phyloP scores from a whole-genome alignment of 768 basidiomycete species.

The Mycena pura region DNA sequence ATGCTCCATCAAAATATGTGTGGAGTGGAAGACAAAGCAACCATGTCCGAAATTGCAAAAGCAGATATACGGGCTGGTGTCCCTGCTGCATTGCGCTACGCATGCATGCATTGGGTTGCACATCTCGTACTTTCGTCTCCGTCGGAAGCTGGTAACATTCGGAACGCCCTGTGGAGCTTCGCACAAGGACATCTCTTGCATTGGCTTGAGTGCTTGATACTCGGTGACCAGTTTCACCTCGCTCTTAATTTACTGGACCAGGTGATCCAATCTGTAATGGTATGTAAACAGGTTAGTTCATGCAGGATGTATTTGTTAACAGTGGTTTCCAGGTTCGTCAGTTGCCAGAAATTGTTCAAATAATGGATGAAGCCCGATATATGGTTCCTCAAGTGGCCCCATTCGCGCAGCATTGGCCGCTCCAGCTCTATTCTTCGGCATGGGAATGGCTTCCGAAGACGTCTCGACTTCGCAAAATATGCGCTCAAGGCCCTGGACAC shows the following conservation, averaged over 20 bases:
- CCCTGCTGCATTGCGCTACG: not conserved
- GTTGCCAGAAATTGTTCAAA: not conserved
- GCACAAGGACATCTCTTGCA: not conserved
- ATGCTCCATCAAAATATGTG: not conserved
- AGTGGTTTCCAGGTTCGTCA: not conserved
- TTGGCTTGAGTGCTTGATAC: constrained; percentile 4
- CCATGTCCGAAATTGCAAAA: not conserved
- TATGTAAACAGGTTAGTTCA: not conserved
- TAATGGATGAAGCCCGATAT: not conserved
- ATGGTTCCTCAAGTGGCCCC: not conserved
- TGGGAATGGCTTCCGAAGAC: not conserved
- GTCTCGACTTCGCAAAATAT: not conserved
- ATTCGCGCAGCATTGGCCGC: not conserved
- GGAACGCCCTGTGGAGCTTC: not conserved
- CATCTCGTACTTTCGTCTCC: not conserved
- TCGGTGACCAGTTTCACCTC: not conserved
- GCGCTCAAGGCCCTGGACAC: no score
- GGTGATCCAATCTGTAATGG: not conserved
- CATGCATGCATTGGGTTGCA: not conserved
- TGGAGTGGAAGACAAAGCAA: not conserved
- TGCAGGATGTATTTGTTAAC: not conserved
- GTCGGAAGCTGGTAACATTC: no score
- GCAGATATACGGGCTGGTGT: not conserved
- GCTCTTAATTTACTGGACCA: not conserved
- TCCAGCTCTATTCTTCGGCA: constrained; percentile 1